Percentiles rank a stretch among this genome's conserved stretches.
Conservation (phyloP, 441 rosid species). For the Corymbia citriodora region DNA sequence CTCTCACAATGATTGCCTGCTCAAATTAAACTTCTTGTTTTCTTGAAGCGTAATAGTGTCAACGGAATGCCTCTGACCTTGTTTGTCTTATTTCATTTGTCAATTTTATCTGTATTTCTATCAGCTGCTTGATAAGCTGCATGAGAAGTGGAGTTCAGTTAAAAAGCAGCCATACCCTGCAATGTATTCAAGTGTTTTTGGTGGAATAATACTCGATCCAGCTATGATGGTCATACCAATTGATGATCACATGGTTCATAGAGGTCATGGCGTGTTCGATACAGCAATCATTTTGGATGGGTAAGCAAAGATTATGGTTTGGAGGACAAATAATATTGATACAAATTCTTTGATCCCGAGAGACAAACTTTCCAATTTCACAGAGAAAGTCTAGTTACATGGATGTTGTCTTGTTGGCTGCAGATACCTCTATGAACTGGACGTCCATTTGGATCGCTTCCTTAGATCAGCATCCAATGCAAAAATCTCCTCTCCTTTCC, state of each 20-base stretch:
- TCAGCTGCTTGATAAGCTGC: conserved; percentile 54
- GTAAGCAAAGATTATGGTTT: conserved; percentile 17
- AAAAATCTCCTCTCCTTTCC: conserved; percentile 52
- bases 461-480: conserved; percentile 53
- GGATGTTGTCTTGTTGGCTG: not conserved
- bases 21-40: not conserved
- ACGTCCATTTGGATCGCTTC: conserved; percentile 59
- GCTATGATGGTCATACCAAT: conserved; percentile 69
- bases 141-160: conserved; percentile 53
- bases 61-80: not conserved
- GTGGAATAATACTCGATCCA: conserved; percentile 64
- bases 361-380: not conserved
- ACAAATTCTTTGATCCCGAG: not conserved
- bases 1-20: not conserved
- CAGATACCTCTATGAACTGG: conserved; percentile 59
- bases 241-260: conserved; percentile 78
- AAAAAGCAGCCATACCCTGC: conserved; percentile 54
- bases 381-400: not conserved
- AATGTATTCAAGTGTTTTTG: conserved; percentile 62
- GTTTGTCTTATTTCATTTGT: not conserved
- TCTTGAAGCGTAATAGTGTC: not conserved
- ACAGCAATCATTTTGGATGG: conserved; percentile 54
- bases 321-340: not conserved
- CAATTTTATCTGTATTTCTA: not conserved
- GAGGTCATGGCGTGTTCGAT: conserved; percentile 71